Base-by-base conservation (phyloP, 371 early-diverging fungal species). In the Amoeboradix gromovi region DNA sequence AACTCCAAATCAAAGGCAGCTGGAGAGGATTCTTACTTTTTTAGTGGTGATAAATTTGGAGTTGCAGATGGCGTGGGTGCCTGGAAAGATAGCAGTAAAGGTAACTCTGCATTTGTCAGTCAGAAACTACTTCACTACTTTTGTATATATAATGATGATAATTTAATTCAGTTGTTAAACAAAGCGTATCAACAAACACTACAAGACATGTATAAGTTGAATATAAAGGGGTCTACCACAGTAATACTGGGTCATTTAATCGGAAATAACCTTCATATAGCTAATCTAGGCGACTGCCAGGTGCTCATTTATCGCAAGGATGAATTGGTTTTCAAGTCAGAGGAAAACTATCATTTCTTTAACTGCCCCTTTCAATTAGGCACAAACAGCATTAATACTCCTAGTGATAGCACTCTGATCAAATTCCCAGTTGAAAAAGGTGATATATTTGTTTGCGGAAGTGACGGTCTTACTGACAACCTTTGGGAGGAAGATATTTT, bases 201-300 rank as follows among this genome's bases (percentile, higher is more conserved):
- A 48, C 48, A 48, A 48, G 48, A 48, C 22, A 48, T 48, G 48
- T 48, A 48, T 22, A 48, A 48, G 22, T 48, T 48, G 22, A 48
- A 48, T 12, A 48, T 48, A 5, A 48, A 48, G 48, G 48, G 48
- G 12, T 48, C 48, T 12, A 12, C 12, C 22, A 48, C 48, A 5
- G 48, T 48, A 48, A 5, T 48, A 48, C 12, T 48, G 5, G 48
- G 48, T 12, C 48, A 48, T 12, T 22, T 48, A 12, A 48, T 77
- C 77, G 84, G 87, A 71, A 90, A 94, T 71, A 91, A 92, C 76
- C 78, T 95, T 30, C 82, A 91, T 0, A 84, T 95, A 48, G 87
- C 91, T 17, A 92, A 92, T 70, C 79, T 95, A 66, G 96, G 96
- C 30, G 96, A 95, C 75, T 90, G 91, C 72, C 91, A 91, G 0